Evolutionary conservation across 306 rosid genomes (phyloP).

Genomic region (Prunus fruticosa): DNA sequence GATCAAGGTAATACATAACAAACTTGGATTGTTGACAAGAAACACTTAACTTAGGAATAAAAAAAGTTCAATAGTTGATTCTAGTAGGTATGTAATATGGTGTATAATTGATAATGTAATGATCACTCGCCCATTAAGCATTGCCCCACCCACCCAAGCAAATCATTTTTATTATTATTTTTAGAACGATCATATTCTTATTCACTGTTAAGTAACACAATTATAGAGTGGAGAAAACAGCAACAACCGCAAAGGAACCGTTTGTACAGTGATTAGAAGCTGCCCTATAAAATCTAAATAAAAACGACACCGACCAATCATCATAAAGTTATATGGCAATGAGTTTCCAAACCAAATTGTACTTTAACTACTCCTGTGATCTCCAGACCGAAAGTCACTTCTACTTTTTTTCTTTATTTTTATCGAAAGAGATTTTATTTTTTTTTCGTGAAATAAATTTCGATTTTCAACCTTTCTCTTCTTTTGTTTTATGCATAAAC

Average conservation of each 20-base stretch:
- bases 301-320: not conserved
- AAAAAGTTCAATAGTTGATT: not conserved
- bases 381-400: not conserved
- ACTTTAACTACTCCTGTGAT: not conserved
- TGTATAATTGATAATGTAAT: not conserved
- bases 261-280: too few species aligned
- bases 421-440: not conserved
- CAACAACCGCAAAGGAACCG: too few species aligned
- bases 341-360: not conserved
- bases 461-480: not conserved
- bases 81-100: not conserved
- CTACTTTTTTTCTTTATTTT: not conserved
- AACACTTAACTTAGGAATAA: not conserved
- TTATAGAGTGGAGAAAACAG: not conserved
- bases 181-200: not conserved
- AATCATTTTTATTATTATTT: not conserved
- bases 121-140: not conserved
- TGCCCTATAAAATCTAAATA: accelerated
- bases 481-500: not conserved
- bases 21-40: not conserved
- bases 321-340: not conserved
- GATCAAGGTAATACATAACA: not conserved
- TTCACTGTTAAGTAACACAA: not conserved
- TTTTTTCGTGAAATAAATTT: not conserved
- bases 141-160: not conserved